Conservation (phyloP, 2,329 filamentous ascomycete genomes). For the Paramyrothecium sp. region DNA sequence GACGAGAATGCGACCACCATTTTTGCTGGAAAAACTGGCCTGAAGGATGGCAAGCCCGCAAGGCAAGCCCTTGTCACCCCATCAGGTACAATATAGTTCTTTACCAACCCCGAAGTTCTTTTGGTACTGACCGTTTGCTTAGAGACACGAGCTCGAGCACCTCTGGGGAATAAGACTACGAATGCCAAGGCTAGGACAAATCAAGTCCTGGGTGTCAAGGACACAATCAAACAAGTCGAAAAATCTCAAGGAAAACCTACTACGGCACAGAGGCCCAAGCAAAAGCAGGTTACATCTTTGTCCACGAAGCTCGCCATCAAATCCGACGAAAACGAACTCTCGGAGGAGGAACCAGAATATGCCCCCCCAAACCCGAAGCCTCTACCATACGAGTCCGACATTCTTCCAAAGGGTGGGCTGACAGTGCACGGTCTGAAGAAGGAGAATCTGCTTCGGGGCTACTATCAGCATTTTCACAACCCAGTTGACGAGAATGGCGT, state of each 20-base stretch:
- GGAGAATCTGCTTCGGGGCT: constrained; percentile 60
- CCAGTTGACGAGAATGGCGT: constrained; percentile 68
- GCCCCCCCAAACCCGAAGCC: constrained; percentile 72
- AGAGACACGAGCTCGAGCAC: constrained; percentile 64
- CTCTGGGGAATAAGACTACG: constrained; percentile 91
- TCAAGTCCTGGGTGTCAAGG: constrained; percentile 65
- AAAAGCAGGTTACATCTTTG: constrained; percentile 50
- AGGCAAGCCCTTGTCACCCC: constrained; percentile 70
- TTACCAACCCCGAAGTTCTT: background rate
- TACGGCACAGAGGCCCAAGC: constrained; percentile 57
- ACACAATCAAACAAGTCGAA: constrained; percentile 56
- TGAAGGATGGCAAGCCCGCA: constrained; percentile 49
- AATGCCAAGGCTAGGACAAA: constrained; percentile 79
- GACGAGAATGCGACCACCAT: constrained; percentile 70
- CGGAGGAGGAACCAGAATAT: constrained; percentile 82
- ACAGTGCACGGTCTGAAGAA: constrained; percentile 58
- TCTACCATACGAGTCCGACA: constrained; percentile 68
- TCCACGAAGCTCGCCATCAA: constrained; percentile 63
- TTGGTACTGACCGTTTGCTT: constrained; percentile 8
- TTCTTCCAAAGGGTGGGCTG: constrained; percentile 57
- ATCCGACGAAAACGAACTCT: constrained; percentile 46
- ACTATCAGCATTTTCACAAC: constrained; percentile 59
- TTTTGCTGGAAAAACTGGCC: constrained; percentile 38
- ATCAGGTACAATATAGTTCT: constrained; percentile 57
- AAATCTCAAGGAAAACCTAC: constrained; percentile 62